Evolutionary conservation across 1,284 basidiomycete genomes (phyloP).

Genomic region (Mrakiaceae sp.): DNA sequence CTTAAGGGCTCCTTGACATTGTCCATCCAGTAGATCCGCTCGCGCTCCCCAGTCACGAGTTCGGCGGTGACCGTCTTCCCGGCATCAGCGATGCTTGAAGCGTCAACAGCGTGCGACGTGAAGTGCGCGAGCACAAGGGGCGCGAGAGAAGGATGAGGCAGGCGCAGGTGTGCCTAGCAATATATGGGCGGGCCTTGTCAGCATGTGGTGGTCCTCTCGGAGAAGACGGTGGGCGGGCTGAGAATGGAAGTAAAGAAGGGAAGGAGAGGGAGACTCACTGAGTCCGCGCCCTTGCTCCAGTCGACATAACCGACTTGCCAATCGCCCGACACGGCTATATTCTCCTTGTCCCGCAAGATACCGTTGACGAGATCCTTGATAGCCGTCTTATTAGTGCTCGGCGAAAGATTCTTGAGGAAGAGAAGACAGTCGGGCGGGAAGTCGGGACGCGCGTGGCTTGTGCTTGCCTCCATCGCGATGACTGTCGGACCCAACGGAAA

Average conservation of each 20-base stretch:
- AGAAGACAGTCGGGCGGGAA: neutral
- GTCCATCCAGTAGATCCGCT: constrained; percentile 2
- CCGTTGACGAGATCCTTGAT: neutral
- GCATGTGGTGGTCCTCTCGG: too few species aligned
- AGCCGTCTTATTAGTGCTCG: neutral
- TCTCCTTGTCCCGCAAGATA: neutral
- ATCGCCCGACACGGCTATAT: too few species aligned
- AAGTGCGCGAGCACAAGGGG: neutral
- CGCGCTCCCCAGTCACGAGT: neutral
- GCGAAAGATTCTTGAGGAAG: neutral
- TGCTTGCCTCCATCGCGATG: neutral
- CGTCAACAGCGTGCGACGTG: too few species aligned
- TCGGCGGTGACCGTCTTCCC: neutral
- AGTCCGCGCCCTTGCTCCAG: constrained; percentile 3
- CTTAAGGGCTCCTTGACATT: constrained; percentile 3
- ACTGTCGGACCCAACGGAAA: neutral
- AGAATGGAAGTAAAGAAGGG: neutral
- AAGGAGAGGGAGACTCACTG: neutral
- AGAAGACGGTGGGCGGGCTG: too few species aligned
- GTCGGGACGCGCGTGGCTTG: neutral
- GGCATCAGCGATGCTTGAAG: too few species aligned
- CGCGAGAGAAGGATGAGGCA: neutral
- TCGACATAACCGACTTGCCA: neutral
- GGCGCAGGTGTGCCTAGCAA: neutral
- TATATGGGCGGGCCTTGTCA: too few species aligned